phyloP scores from a whole-genome alignment of 441 rosid genomes.

The Flueggea neowawraea region DNA sequence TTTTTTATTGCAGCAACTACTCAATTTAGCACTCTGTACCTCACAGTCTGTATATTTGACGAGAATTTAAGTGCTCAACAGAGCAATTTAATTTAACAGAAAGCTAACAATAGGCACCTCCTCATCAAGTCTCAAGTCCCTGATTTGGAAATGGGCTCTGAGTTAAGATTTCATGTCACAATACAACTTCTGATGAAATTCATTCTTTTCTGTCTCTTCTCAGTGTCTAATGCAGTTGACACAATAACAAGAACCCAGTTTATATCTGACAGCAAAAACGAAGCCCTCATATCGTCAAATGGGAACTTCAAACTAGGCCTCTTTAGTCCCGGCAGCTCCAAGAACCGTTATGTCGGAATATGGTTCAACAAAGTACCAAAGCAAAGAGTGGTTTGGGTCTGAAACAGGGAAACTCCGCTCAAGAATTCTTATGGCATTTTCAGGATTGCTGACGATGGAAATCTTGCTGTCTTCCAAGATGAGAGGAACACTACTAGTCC shows the following conservation, averaged over 20 bases:
- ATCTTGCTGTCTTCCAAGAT: neutral
- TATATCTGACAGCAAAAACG: neutral
- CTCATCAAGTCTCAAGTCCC: no score
- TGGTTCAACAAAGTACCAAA: conserved; percentile 43
- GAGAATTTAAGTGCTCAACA: no score
- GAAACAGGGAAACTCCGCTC: conserved; percentile 57
- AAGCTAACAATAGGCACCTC: no score
- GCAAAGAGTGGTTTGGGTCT: conserved; percentile 58
- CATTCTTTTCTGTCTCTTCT: neutral
- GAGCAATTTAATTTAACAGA: no score
- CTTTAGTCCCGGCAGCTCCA: conserved; percentile 43
- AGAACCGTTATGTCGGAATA: conserved; percentile 46
- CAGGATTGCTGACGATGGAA: neutral
- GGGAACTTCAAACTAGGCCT: conserved; percentile 42
- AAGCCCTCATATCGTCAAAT: neutral
- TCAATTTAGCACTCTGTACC: no score
- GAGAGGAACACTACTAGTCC: neutral
- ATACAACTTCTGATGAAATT: neutral
- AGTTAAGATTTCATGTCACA: neutral
- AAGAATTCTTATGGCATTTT: conserved; percentile 36
- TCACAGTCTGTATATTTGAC: no score
- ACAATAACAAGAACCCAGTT: neutral
- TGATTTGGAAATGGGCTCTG: neutral
- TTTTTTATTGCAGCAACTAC: no score
- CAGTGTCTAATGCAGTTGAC: neutral